phyloP scores from a whole-genome alignment of 2,329 filamentous ascomycete genomes.

The Fusarium mexicanum region DNA sequence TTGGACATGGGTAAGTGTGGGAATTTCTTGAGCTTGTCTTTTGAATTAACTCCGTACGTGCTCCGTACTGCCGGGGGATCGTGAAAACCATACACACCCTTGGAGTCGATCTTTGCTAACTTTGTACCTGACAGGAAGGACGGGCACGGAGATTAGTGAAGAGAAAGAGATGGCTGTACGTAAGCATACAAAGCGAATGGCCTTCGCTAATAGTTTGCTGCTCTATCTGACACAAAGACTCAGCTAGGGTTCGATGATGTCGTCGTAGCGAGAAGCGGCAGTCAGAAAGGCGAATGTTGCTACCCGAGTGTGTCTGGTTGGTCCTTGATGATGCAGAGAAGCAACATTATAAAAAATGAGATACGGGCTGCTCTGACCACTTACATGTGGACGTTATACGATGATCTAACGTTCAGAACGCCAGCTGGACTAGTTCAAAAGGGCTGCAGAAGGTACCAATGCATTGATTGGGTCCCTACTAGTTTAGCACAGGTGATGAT shows the following conservation, averaged over 20 bases:
- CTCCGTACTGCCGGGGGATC: neutral
- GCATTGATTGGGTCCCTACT: constrained; percentile 14
- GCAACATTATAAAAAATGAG: constrained; percentile 13
- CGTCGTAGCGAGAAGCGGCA: neutral
- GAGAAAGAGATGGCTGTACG: constrained; percentile 11
- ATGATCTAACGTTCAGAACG: neutral
- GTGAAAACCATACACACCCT: constrained; percentile 1
- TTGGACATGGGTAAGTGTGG: neutral
- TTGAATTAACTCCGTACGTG: neutral
- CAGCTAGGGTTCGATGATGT: neutral
- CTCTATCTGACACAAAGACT: constrained; percentile 12
- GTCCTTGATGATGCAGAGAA: constrained; percentile 3
- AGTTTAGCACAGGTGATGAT: neutral
- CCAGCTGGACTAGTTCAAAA: neutral
- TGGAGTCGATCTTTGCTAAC: constrained; percentile 17
- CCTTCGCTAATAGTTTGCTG: neutral
- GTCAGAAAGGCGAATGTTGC: neutral
- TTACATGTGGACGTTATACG: neutral
- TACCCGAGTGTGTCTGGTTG: constrained; percentile 1
- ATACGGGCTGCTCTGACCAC: neutral
- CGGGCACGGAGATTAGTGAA: constrained; percentile 34
- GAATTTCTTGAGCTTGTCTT: constrained; percentile 5
- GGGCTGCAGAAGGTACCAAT: neutral
- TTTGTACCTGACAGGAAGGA: constrained; percentile 1
- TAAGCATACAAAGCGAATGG: constrained; percentile 1